Base-by-base conservation (phyloP, 1,284 basidiomycete species). In the Laetiporus sulphureus region DNA sequence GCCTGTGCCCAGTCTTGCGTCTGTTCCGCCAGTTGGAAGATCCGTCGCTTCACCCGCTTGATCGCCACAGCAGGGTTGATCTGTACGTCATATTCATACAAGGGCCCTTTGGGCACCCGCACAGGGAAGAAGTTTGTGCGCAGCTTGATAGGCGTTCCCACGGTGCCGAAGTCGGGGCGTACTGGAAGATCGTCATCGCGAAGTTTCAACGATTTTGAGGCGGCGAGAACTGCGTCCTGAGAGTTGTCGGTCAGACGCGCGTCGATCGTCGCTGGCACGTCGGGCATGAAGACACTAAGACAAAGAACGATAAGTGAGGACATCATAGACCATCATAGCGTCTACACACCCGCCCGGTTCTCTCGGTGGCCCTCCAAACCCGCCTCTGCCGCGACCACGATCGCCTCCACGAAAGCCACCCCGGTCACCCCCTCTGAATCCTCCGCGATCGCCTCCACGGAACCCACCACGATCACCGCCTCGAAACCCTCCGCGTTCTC, bases 71-170 rank as follows among this genome's bases (percentile, higher is more conserved):
- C 54, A 2, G 85, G 84, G 0, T 73, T 61, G 24, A 87, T 77
- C 2, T 68, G 53, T 7, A 88, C 72, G 47, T 81, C 76, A 50
- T 89, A 89, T 48, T 89, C 85, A 53, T 69, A 76, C 8, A 86
- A 51, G 1, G 77, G 71, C 0, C 67, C 72, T 39, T 77, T 76
- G 1, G 79, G 78, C 13, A 84, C 63, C 31, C 67, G 68, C 15
- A 89, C 68, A 1, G 84, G 77, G 62, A 88, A 88, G 65, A 80
- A 86, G 50, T 89, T 89, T 11, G 83, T 68, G 11, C 85, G 76
- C 29, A 89, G 65, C 48, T 73, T 80, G 60, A 87, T 75, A 23
- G 60, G 47, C 10, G 41, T 70, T 6, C 86, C 86, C 1, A 51
- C 53, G 0, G 66, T 78, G 3, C 86, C 87, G 56, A 77, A 84